Conservation (phyloP, 2,329 filamentous ascomycete genomes). For the Exophiala aquamarina region DNA sequence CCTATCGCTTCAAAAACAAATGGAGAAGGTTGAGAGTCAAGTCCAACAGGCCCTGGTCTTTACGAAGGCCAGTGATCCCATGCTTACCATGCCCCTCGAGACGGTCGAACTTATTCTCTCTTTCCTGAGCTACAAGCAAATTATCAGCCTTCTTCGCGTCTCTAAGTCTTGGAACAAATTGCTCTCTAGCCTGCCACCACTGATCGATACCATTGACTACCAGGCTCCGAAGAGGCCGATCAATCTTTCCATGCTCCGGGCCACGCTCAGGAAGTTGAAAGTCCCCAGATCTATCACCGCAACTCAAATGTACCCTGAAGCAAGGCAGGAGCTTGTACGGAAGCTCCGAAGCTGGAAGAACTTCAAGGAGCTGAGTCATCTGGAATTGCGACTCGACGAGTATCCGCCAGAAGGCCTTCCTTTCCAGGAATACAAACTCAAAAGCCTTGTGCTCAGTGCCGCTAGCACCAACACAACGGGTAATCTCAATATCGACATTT, state of each 20-base stretch:
- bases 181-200: constrained; percentile 49
- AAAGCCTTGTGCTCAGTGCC: constrained; percentile 4
- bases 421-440: constrained; percentile 11
- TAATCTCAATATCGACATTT: neutral
- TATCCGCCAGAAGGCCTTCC: constrained; percentile 21
- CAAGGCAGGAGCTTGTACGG: constrained; percentile 8
- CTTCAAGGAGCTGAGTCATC: too few species aligned
- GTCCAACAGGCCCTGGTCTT: constrained; percentile 35
- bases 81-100: constrained; percentile 55
- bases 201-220: constrained; percentile 54
- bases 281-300: constrained; percentile 27
- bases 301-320: too few species aligned
- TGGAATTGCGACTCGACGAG: too few species aligned
- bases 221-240: constrained; percentile 45
- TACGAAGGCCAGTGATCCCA: constrained; percentile 45
- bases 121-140: constrained; percentile 52
- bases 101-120: constrained; percentile 52
- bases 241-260: constrained; percentile 30
- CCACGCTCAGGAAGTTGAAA: constrained; percentile 37
- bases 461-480: constrained; percentile 1
- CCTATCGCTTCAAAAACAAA: constrained; percentile 11
- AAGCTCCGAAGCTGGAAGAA: constrained; percentile 28
- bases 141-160: constrained; percentile 53
- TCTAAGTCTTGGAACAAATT: constrained; percentile 57
- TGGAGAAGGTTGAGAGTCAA: constrained; percentile 44